Evolutionary conservation across 2,329 filamentous ascomycete genomes (phyloP).

Genomic region (Pyrenophora seminiperda): DNA sequence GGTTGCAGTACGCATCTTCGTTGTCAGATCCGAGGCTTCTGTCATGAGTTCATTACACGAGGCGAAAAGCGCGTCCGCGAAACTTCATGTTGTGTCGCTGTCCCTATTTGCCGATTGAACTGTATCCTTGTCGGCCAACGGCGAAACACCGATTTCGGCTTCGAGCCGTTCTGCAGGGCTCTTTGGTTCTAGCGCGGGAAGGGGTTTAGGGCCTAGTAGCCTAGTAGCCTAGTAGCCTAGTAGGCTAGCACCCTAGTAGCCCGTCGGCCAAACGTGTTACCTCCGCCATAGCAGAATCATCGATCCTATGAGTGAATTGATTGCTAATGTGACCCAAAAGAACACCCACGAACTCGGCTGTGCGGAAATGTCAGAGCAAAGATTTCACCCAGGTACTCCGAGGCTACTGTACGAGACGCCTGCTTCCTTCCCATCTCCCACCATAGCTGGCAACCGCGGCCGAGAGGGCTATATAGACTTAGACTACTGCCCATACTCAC

Average conservation of each 20-base stretch:
- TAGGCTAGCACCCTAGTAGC: too few relatives aligned
- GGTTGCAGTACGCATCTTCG: not conserved
- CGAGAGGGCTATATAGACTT: constrained; percentile 7
- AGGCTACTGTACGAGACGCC: constrained; percentile 12
- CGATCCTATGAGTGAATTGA: constrained; percentile 23
- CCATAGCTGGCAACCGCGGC: constrained; percentile 11
- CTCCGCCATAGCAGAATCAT: constrained; percentile 16
- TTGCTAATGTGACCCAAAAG: constrained; percentile 23
- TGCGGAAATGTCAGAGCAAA: constrained; percentile 11
- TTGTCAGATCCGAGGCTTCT: not conserved
- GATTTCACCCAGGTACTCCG: constrained; percentile 12
- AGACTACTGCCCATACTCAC: constrained; percentile 3
- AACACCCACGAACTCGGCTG: constrained; percentile 13
- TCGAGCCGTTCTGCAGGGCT: constrained; percentile 9
- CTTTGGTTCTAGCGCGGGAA: constrained; percentile 5
- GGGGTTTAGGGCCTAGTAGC: not conserved
- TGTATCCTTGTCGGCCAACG: constrained; percentile 1
- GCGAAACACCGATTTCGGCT: constrained; percentile 14
- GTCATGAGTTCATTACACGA: constrained; percentile 9
- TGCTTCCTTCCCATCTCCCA: constrained; percentile 7
- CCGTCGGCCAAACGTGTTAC: constrained; percentile 19
- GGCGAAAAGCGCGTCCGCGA: not conserved
- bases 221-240: too few relatives aligned
- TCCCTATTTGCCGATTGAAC: constrained; percentile 1
- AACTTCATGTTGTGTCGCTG: not conserved